phyloP scores from a whole-genome alignment of 2,329 filamentous ascomycete species.

The Botryotinia narcissicola region DNA sequence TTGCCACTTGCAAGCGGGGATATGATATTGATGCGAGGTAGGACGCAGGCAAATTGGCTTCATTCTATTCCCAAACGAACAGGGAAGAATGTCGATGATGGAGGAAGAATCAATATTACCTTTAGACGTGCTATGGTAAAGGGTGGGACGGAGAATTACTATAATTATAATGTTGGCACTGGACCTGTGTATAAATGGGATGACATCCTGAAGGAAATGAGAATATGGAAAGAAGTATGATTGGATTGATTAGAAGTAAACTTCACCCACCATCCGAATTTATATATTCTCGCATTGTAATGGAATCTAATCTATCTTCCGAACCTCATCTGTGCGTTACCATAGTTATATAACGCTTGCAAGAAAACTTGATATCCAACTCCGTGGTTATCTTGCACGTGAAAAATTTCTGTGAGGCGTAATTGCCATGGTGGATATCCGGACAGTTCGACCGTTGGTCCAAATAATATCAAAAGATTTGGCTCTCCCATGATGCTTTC shows the following conservation, averaged over 20 bases:
- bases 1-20: conserved; percentile 63
- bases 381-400: conserved; percentile 69
- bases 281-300: conserved; percentile 1
- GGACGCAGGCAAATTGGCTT: conserved; percentile 73
- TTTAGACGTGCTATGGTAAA: conserved; percentile 69
- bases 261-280: conserved; percentile 7
- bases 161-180: conserved; percentile 75
- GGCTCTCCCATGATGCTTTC: conserved; percentile 82
- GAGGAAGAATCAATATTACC: conserved; percentile 73
- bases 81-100: conserved; percentile 59
- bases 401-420: conserved; percentile 89
- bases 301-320: conserved; percentile 32
- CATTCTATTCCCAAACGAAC: conserved; percentile 76
- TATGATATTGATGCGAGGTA: conserved; percentile 75
- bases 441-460: conserved; percentile 76
- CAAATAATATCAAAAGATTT: conserved; percentile 84
- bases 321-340: conserved; percentile 83
- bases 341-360: conserved; percentile 77
- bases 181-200: conserved; percentile 71
- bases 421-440: conserved; percentile 98
- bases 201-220: conserved; percentile 47
- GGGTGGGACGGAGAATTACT: conserved; percentile 77
- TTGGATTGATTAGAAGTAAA: conserved; percentile 11
- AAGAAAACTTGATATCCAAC: conserved; percentile 96
- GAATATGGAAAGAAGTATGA: conserved; percentile 30